These are phyloP conservation scores for Buxus sempervirens DNA, from an alignment of 164 flowering plant genomes.

Conservation along the genomic window DNA sequence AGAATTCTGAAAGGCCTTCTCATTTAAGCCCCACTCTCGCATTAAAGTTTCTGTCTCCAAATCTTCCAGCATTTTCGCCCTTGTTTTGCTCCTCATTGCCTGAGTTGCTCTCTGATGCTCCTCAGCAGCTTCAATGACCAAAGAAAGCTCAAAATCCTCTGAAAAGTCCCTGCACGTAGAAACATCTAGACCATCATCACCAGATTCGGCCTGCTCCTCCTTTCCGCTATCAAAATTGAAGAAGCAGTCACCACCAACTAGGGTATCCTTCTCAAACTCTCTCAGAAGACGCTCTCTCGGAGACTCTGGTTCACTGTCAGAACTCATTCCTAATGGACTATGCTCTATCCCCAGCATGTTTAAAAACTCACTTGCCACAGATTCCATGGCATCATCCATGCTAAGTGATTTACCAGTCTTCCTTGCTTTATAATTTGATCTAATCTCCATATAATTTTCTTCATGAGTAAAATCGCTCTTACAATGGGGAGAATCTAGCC, in stretches of 20 bases:
- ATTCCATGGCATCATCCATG: constrained; percentile 61
- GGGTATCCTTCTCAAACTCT: constrained; percentile 80
- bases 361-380: constrained; percentile 81
- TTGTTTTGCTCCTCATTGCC: constrained; percentile 37
- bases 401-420: constrained; percentile 45
- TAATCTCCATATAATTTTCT: constrained; percentile 25
- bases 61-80: constrained; percentile 68
- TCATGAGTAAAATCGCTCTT: constrained; percentile 14
- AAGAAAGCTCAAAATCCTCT: constrained; percentile 43
- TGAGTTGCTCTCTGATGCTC: constrained; percentile 31
- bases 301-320: constrained; percentile 81
- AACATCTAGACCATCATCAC: constrained; percentile 16
- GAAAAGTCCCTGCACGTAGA: constrained; percentile 14
- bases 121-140: constrained; percentile 38
- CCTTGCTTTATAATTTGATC: constrained; percentile 24
- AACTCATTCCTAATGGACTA: constrained; percentile 63
- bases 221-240: constrained; percentile 43
- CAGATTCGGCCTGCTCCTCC: constrained; percentile 11
- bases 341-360: constrained; percentile 75
- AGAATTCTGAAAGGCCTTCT: constrained; percentile 64
- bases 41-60: constrained; percentile 83
- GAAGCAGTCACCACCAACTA: constrained; percentile 40
- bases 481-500: constrained; percentile 37
- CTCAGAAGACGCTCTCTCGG: constrained; percentile 83
- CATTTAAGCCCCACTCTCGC: constrained; percentile 92